A percentile compares a stretch with the other conserved stretches of the same genome.
Conservation (phyloP, 306 rosid genomes). For the Cicer cuneatum region DNA sequence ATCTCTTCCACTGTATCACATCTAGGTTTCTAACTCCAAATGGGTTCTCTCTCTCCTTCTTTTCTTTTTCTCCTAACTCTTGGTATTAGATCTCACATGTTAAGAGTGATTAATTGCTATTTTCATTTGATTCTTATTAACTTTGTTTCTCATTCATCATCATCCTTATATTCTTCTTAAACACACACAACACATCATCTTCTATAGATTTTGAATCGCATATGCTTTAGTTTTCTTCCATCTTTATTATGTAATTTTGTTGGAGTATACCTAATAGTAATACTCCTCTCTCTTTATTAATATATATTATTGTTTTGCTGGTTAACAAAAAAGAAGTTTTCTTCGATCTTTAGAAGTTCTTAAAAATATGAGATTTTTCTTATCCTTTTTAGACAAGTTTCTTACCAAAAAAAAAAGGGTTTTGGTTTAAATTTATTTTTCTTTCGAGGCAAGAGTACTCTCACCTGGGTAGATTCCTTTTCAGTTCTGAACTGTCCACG, state of each 20-base stretch:
- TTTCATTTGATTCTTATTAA: background rate
- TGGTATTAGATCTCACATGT: background rate
- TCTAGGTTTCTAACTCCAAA: background rate
- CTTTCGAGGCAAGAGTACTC: constrained; percentile 8
- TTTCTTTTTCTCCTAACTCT: background rate
- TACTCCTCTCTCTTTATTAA: too few relatives aligned
- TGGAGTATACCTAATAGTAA: too few relatives aligned
- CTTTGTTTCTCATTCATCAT: too few relatives aligned
- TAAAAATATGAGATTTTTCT: background rate
- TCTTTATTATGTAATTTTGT: background rate
- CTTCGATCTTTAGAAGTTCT: constrained; percentile 1
- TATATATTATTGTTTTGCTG: too few relatives aligned
- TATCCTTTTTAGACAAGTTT: background rate
- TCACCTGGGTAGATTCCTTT: constrained; percentile 18
- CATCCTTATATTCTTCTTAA: background rate
- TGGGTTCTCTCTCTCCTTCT: background rate
- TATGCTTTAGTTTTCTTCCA: constrained; percentile 12
- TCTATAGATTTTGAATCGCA: constrained; percentile 1
- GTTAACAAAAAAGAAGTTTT: background rate
- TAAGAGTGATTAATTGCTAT: background rate
- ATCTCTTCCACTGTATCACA: background rate
- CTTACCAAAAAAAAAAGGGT: background rate
- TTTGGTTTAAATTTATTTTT: background rate
- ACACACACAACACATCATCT: background rate
- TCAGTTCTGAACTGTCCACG: background rate